Evolutionary conservation across 2,329 filamentous ascomycete genomes (phyloP), one percentile per base, ranked within the genome.

Genomic region (Penicillium hordei): DNA sequence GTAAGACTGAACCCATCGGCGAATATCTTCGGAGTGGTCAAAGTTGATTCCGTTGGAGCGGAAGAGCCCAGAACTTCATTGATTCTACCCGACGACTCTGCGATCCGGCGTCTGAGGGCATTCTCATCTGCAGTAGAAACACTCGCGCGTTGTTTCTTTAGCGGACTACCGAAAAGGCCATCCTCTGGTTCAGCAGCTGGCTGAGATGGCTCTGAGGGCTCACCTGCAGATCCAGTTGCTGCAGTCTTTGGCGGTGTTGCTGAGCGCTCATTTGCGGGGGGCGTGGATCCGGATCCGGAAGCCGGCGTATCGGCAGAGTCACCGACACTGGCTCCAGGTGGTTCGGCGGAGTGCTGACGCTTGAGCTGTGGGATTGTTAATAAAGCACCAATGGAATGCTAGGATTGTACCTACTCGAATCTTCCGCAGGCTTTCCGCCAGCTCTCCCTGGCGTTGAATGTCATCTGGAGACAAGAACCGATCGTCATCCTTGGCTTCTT

Each of bases 281-380:
- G 74, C 4, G 76, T 75, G 4, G 70, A 72, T 42, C 69, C 71
- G 5, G 70, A 72, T 33, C 69, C 71, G n/a, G 75, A 68, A 31
- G 68, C 72, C 5, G 71, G 68, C 10, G 76, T 75, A 51, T 70
- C 76, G 21, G 73, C 71, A 36, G 75, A 68, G 25, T 68, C 70
- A 23, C 60, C 66, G 5, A 57, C 68, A 25, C 61, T 78, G 52
- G 71, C 72, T 17, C 81, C 71, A 31, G 76, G 60, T 2, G 83
- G 82, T 58, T 87, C 86, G 19, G 83, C 81, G 12, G 86, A 88
- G 68, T 87, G 86, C 67, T 86, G 84, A 52, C 86, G 82, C 78
- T 88, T 88, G 56, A 88, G 79, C 86, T 88, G 62, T 60, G 45
- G 27, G 36, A 52, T 53, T 38, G 48, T 61, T 59, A 71, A 58